Percentiles rank a stretch among this genome's conserved stretches.
These are phyloP conservation scores for Lachancea quebecensis DNA, from an alignment of 805 yeast species.

Conservation along the genomic window DNA sequence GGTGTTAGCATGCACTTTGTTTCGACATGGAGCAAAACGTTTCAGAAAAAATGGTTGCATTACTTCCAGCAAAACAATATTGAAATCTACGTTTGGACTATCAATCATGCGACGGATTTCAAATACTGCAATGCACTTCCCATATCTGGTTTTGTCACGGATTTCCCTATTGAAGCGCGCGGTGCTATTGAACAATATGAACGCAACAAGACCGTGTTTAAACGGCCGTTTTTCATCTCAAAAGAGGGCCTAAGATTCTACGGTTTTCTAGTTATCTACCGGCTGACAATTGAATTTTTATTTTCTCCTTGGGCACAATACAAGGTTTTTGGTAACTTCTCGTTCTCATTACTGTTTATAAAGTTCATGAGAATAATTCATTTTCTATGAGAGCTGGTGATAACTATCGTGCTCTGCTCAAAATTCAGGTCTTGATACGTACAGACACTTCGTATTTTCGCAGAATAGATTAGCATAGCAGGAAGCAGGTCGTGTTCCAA, in stretches of 20 bases:
- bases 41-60: slow-evolving; percentile 23
- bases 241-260: slow-evolving; percentile 24
- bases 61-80: slow-evolving; percentile 29
- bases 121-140: slow-evolving; percentile 24
- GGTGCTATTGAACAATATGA: slow-evolving; percentile 9
- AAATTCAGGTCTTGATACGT: too few relatives aligned
- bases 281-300: slow-evolving; percentile 14
- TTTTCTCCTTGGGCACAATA: slow-evolving; percentile 23
- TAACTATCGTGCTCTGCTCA: too few relatives aligned
- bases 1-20: slow-evolving; percentile 47
- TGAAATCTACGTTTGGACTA: slow-evolving; percentile 46
- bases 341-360: slow-evolving; percentile 19
- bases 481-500: too few relatives aligned
- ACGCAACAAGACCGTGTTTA: slow-evolving; percentile 1
- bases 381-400: slow-evolving; percentile 10
- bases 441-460: too few relatives aligned
- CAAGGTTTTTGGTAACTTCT: slow-evolving; percentile 16
- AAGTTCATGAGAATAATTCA: slow-evolving; percentile 15
- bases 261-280: slow-evolving; percentile 15
- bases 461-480: too few relatives aligned
- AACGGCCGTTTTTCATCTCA: slow-evolving; percentile 1
- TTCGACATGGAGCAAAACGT: slow-evolving; percentile 41
- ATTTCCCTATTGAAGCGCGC: slow-evolving; percentile 23
- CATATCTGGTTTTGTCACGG: slow-evolving; percentile 28
- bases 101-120: slow-evolving; percentile 34